Base-by-base conservation (phyloP, 768 basidiomycete genomes). In the Rhodotorula babjevae region DNA sequence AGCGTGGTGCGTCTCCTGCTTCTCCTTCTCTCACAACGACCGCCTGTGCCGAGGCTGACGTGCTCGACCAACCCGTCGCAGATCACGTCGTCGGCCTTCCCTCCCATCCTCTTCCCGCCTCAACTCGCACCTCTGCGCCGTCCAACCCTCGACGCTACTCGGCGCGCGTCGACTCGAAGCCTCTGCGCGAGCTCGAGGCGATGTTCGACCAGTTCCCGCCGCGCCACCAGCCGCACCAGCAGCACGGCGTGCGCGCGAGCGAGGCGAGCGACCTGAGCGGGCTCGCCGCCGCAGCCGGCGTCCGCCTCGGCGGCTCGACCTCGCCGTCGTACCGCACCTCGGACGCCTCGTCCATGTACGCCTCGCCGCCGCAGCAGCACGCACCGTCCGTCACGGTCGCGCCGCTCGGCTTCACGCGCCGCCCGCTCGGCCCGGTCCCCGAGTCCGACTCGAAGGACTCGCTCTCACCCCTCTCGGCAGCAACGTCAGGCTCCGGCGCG, bases 111-210 rank as follows among this genome's bases (percentile, higher is more conserved):
- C 9, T n/a, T 27, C 10, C n/a, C 36, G 14, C 19, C 15, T 29
- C 18, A 18, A 68, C 27, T 25, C 71, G 33, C 46, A 23, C 31
- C 46, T 11, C 58, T 19, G 46, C 60, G 46, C 59, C 65, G 15
- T 47, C 64, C 8, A 63, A 31, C 31, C 10, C 10, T 25, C 47
- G 46, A 0, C 70, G 46, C 55, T 59, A 67, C 61, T 71, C 71
- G 14, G 36, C 65, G 27, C 61, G 71, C 25, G 67, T 75, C 64
- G 73, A 75, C 67, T 75, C 73, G 62, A 63, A 68, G 19, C 73
- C 73, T 0, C 67, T 75, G 19, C 63, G 64, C 31, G 73, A 75
- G 21, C 69, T 75, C 52, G 73, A 75, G 57, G 46, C 40, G 18
- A 63, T 68, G 42, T 52, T 75, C 31, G 56, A 64, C 6, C 65